phyloP scores from a whole-genome alignment of 345 rosid genomes.

The Alliaria petiolata region DNA sequence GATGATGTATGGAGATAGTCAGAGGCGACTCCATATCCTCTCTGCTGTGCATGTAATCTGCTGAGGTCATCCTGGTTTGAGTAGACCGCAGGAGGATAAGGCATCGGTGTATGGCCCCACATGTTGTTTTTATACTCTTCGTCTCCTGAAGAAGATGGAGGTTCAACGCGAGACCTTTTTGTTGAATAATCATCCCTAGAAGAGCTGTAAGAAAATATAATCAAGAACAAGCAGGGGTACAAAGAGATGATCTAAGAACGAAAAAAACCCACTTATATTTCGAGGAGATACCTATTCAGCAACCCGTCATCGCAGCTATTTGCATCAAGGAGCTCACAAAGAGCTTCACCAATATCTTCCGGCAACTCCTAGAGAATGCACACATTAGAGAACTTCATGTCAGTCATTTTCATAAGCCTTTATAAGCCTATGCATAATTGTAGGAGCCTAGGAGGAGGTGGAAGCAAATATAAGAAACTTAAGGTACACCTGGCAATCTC shows the following conservation, averaged over 20 bases:
- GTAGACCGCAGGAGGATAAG: constrained; percentile 45
- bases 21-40: constrained; percentile 38
- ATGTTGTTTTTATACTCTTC: constrained; percentile 44
- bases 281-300: constrained; percentile 44
- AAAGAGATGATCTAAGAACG: no score
- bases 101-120: constrained; percentile 30
- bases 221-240: constrained; percentile 26
- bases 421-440: no score
- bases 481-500: constrained; percentile 85
- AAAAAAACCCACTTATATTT: no score
- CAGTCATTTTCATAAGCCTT: neutral
- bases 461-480: neutral
- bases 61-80: constrained; percentile 55
- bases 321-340: constrained; percentile 84
- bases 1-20: constrained; percentile 37
- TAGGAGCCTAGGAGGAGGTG: no score
- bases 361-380: constrained; percentile 65
- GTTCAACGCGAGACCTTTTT: constrained; percentile 51
- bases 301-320: constrained; percentile 45
- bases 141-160: constrained; percentile 51
- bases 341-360: constrained; percentile 83
- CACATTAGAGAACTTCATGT: neutral
- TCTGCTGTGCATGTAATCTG: constrained; percentile 46
- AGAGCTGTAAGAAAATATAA: constrained; percentile 18
- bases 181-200: constrained; percentile 49